Conservation (phyloP, 2,329 filamentous ascomycete species). For the Calonectria naviculata region DNA sequence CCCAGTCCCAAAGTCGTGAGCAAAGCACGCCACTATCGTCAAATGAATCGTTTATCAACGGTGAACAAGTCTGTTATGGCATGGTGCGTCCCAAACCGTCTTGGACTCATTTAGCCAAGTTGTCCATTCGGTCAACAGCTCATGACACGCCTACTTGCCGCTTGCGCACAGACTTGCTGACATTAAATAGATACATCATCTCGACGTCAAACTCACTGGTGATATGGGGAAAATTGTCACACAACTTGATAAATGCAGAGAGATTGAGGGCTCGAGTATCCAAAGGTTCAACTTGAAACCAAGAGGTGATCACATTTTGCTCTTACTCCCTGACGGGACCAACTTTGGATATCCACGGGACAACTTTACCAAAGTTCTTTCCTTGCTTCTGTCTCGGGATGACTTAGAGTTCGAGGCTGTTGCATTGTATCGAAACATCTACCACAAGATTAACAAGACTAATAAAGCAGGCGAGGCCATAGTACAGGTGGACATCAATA, state of each 20-base stretch:
- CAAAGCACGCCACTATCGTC: neutral
- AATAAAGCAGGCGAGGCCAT: conserved; percentile 41
- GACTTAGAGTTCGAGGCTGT: conserved; percentile 24
- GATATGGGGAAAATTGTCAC: neutral
- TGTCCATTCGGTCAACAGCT: neutral
- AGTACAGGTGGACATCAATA: conserved; percentile 46
- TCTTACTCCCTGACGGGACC: neutral
- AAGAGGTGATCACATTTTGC: neutral
- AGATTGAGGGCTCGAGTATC: neutral
- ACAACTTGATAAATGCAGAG: neutral
- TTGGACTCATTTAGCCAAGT: no score
- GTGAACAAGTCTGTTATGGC: conserved; percentile 10
- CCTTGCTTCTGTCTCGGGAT: neutral
- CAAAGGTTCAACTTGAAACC: neutral
- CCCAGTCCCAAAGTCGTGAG: neutral
- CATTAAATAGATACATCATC: neutral
- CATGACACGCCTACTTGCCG: neutral
- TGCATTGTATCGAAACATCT: conserved; percentile 17
- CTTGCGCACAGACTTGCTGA: neutral
- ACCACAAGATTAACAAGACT: conserved; percentile 37
- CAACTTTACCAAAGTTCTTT: conserved; percentile 2
- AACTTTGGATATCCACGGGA: conserved; percentile 5
- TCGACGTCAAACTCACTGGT: conserved; percentile 17
- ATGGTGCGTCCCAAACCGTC: neutral
- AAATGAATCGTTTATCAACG: no score